Evolutionary conservation across 495 filamentous ascomycete genomes (phyloP).

Genomic region (Penicillium canescens): DNA sequence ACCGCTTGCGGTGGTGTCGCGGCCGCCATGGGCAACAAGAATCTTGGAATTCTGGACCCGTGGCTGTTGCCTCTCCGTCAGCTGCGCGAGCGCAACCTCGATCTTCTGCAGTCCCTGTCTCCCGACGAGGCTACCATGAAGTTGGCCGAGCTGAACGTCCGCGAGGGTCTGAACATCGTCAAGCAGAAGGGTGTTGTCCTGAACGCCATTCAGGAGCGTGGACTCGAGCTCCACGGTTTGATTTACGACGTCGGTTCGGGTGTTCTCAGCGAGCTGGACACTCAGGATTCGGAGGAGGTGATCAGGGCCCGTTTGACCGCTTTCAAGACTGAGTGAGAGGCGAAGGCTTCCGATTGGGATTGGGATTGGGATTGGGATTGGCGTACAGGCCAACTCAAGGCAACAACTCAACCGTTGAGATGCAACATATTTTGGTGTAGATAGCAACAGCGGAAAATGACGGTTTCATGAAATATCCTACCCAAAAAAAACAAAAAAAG

Average conservation of each 20-base stretch:
- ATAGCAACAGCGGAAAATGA: conserved; percentile 3
- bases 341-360: not conserved
- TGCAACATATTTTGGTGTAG: not conserved
- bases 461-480: conserved; percentile 4
- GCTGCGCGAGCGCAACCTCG: conserved; percentile 54
- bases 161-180: conserved; percentile 61
- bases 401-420: not conserved
- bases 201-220: conserved; percentile 66
- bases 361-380: not conserved
- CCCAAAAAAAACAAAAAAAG: not conserved
- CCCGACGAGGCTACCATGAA: conserved; percentile 47
- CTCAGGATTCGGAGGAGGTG: conserved; percentile 37
- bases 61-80: conserved; percentile 76
- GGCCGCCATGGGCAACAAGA: conserved; percentile 64
- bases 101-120: conserved; percentile 48
- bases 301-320: conserved; percentile 40
- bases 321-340: conserved; percentile 34
- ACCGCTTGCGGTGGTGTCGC: conserved; percentile 76
- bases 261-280: conserved; percentile 57
- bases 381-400: not conserved
- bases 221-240: conserved; percentile 70
- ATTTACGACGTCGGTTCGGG: conserved; percentile 68
- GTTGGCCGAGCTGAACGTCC: conserved; percentile 70
- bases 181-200: conserved; percentile 60
- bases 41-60: conserved; percentile 76